Evolutionary conservation across 2,329 filamentous ascomycete genomes (phyloP).

Genomic region (Penicillium sp.): DNA sequence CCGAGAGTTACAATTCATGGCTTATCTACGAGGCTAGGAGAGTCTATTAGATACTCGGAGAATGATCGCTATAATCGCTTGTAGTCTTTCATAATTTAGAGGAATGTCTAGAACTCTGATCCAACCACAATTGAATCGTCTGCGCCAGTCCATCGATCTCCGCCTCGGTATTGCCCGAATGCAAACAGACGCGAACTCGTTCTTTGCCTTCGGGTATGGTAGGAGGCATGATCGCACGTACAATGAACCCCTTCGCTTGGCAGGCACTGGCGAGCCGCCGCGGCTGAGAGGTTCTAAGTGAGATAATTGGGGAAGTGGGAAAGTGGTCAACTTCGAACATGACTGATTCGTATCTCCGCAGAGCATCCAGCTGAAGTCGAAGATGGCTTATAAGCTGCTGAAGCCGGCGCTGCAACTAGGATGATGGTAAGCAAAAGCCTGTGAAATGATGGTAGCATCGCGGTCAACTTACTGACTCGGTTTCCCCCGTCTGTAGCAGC

Average conservation of each 20-base stretch:
- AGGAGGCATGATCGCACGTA: constrained; percentile 67
- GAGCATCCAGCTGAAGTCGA: constrained; percentile 44
- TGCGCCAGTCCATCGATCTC: constrained; percentile 58
- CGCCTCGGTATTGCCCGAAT: constrained; percentile 63
- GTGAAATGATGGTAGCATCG: background rate
- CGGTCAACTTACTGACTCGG: constrained; percentile 42
- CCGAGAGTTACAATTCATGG: too few relatives aligned
- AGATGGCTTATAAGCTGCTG: constrained; percentile 50
- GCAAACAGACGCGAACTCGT: constrained; percentile 66
- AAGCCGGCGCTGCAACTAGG: constrained; percentile 47
- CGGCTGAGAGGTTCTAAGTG: constrained; percentile 60
- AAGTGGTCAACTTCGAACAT: constrained; percentile 43
- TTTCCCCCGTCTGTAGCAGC: constrained; percentile 55
- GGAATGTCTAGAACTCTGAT: constrained; percentile 1
- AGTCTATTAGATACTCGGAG: too few relatives aligned
- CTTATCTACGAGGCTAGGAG: too few relatives aligned
- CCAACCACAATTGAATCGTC: constrained; percentile 54
- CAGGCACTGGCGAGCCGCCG: constrained; percentile 61
- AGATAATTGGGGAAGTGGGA: constrained; percentile 65
- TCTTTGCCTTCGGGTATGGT: constrained; percentile 66
- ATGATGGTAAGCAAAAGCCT: background rate
- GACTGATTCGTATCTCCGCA: constrained; percentile 32
- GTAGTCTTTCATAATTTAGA: constrained; percentile 9
- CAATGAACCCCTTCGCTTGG: constrained; percentile 60
- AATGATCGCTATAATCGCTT: background rate